A percentile compares a stretch with the other conserved stretches of the same genome.
phyloP scores from a whole-genome alignment of 768 basidiomycete genomes.

The Pisolithus marmoratus region DNA sequence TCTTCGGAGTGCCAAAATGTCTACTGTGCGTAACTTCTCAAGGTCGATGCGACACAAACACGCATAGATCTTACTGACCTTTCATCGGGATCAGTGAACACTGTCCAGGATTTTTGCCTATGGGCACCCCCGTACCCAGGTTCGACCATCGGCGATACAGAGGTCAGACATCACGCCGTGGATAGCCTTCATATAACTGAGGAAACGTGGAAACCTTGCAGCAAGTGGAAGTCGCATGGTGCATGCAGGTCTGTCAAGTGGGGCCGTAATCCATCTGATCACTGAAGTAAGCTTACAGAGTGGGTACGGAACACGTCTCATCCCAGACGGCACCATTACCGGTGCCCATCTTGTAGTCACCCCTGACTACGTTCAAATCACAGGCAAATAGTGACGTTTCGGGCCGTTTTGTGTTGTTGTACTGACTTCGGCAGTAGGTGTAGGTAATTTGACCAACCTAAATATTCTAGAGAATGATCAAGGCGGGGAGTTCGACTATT shows the following conservation, averaged over 20 bases:
- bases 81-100: constrained; percentile 40
- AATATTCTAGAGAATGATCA: constrained; percentile 57
- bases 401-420: constrained; percentile 12
- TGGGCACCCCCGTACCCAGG: constrained; percentile 48
- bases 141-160: constrained; percentile 54
- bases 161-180: constrained; percentile 35
- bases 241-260: constrained; percentile 32
- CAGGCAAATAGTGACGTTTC: constrained; percentile 34
- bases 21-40: constrained; percentile 37
- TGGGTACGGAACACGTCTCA: constrained; percentile 58
- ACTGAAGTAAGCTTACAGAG: constrained; percentile 28
- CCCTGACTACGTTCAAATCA: constrained; percentile 70
- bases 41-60: background rate
- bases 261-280: background rate
- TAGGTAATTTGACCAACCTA: constrained; percentile 59
- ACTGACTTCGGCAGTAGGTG: constrained; percentile 39
- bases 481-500: constrained; percentile 67
- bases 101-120: constrained; percentile 50
- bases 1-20: constrained; percentile 63
- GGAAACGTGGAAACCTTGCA: constrained; percentile 14
- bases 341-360: constrained; percentile 68
- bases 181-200: constrained; percentile 7
- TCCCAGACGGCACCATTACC: constrained; percentile 66
- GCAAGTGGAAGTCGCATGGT: constrained; percentile 51
- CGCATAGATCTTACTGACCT: background rate